Evolutionary conservation across 768 basidiomycete species (phyloP).

Genomic region (Phylloporus sp.): DNA sequence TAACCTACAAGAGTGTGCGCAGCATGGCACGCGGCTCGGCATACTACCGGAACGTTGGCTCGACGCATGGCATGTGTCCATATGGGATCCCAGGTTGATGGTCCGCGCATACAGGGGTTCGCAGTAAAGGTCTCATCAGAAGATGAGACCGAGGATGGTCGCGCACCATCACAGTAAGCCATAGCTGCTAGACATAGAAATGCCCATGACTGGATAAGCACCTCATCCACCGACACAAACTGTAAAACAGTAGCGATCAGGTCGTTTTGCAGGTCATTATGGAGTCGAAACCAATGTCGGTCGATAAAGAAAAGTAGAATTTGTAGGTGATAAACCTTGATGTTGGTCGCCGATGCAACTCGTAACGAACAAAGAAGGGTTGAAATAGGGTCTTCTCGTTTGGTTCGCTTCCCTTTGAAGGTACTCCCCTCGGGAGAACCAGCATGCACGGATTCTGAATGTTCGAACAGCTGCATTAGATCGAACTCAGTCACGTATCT

Average conservation of each 20-base stretch:
- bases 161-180: slow-evolving; percentile 44
- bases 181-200: slow-evolving; percentile 79
- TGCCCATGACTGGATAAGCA: slow-evolving; percentile 74
- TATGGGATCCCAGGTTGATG: slow-evolving; percentile 67
- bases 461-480: slow-evolving; percentile 50
- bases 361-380: slow-evolving; percentile 51
- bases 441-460: slow-evolving; percentile 53
- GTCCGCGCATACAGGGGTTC: slow-evolving; percentile 9
- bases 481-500: not conserved
- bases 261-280: slow-evolving; percentile 52
- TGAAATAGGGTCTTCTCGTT: slow-evolving; percentile 56
- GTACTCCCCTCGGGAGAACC: slow-evolving; percentile 32
- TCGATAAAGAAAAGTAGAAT: slow-evolving; percentile 82
- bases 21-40: slow-evolving; percentile 75
- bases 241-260: slow-evolving; percentile 55
- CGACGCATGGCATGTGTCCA: slow-evolving; percentile 84
- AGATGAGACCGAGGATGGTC: slow-evolving; percentile 2
- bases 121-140: not conserved
- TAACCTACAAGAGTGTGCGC: slow-evolving; percentile 51
- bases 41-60: slow-evolving; percentile 60
- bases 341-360: slow-evolving; percentile 24
- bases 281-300: slow-evolving; percentile 66
- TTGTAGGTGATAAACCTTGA: slow-evolving; percentile 59
- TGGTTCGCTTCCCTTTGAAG: slow-evolving; percentile 46
- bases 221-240: slow-evolving; percentile 62